Evolutionary conservation across 176 grass and related monocot species (phyloP), one percentile per base, ranked within the genome.

Genomic region (Zoysia pacifica): DNA sequence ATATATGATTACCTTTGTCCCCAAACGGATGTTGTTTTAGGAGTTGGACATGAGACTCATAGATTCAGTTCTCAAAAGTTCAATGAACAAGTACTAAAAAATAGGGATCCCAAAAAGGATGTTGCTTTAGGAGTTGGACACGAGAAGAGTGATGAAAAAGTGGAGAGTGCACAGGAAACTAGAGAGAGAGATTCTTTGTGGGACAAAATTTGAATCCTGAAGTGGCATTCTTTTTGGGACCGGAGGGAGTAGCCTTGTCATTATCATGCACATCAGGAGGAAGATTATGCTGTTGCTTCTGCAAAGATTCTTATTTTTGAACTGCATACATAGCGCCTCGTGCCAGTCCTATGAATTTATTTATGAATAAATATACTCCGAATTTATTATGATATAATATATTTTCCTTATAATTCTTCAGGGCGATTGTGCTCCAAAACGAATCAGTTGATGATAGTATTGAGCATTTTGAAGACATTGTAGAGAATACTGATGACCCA

Each of bases 391-490:
- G 42, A 44, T 80, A 70, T 81, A 58, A 50, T 80, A 70, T 81
- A 58, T 46, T 77, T 82, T 87, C 65, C 70, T 78, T 84, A 14
- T 18, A 46, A 79, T 77, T 69, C 65, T 78, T 81, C 81, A 98
- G 95, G 90, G 40, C 73, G 18, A 70, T 89, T 83, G 81, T 89
- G 70, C 91, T 93, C 62, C 95, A 98, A 78, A 98, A 82, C 87
- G 90, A 98, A 91, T 94, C 78, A 72, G 62, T 86, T 63, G 95
- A 98, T 84, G 92, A 98, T 82, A 88, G 82, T 49, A 72, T 90
- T 68, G 95, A 98, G 79, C 95, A 98, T 83, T 98, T 98, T 78
- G 75, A 94, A 51, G 95, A 94, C 77, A 91, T 94, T 75, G 48
- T 89, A 54, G 95, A 94, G 73, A 84, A 14, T 20, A 48, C 62